Percentiles rank a stretch among this genome's conserved stretches.
Conservation (phyloP, 306 rosid genomes). For the Cajanus cajan region DNA sequence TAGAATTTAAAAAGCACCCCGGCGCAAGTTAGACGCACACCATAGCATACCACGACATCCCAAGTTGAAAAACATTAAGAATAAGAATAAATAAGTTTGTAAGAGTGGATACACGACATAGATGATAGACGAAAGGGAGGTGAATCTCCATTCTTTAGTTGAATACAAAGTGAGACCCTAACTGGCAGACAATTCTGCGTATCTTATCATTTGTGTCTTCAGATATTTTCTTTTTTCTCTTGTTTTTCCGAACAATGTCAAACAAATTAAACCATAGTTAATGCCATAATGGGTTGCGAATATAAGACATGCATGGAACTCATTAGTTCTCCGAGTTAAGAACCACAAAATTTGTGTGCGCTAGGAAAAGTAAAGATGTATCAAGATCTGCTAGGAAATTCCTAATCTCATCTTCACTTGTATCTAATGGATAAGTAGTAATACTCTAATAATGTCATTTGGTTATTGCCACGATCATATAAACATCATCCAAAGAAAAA, state of each 20-base stretch:
- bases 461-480: not conserved
- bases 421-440: not conserved
- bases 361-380: not conserved
- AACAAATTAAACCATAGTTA: not conserved
- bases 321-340: not conserved
- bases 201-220: not conserved
- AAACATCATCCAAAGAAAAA: not conserved
- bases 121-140: not conserved
- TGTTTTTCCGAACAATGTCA: not conserved
- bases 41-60: not conserved
- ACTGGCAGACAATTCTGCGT: not conserved
- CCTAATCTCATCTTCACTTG: not conserved
- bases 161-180: not conserved
- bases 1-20: not conserved
- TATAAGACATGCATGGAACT: not conserved
- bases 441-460: not conserved
- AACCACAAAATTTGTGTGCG: not conserved
- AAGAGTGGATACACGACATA: not conserved
- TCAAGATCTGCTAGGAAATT: not conserved
- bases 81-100: not conserved
- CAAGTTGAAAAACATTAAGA: not conserved
- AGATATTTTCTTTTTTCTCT: not conserved
- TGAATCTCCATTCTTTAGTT: conserved; percentile 5
- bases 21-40: not conserved
- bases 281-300: not conserved